phyloP scores from a whole-genome alignment of 176 grass and related monocot genomes.

The Aegilops bicornis region DNA sequence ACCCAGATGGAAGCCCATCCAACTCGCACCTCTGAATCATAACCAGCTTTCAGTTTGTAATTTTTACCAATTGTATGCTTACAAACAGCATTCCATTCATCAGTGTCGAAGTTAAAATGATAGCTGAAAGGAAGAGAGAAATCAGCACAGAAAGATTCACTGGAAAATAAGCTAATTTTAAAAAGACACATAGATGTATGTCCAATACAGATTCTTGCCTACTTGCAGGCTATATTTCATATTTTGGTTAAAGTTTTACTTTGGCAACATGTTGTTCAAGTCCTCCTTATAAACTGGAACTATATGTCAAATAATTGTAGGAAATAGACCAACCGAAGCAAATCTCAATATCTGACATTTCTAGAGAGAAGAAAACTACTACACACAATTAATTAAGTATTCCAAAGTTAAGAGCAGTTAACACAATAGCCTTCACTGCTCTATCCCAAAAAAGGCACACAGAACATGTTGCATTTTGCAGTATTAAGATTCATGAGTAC shows the following conservation, averaged over 20 bases:
- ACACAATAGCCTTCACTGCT: neutral
- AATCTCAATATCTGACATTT: neutral
- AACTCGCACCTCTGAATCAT: conserved; percentile 74
- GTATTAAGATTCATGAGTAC: neutral
- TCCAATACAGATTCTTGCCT: neutral
- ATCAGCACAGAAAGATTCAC: conserved; percentile 21
- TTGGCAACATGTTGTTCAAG: neutral
- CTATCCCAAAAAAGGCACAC: neutral
- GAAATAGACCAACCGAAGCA: neutral
- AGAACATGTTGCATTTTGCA: neutral
- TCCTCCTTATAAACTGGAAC: neutral
- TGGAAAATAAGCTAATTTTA: neutral
- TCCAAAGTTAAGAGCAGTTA: neutral
- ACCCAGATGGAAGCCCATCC: conserved; percentile 97
- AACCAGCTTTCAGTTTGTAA: conserved; percentile 95
- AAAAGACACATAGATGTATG: neutral
- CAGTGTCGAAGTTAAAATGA: conserved; percentile 61
- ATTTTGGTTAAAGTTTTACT: neutral
- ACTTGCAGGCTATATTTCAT: neutral
- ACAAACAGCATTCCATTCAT: conserved; percentile 78
- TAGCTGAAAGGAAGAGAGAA: conserved; percentile 62
- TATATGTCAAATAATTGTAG: neutral
- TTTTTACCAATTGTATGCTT: conserved; percentile 75
- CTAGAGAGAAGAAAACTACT: too few species aligned
- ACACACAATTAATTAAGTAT: neutral